phyloP scores from a whole-genome alignment of 2,329 filamentous ascomycete genomes.

The Paraphaeosphaeria minitans region DNA sequence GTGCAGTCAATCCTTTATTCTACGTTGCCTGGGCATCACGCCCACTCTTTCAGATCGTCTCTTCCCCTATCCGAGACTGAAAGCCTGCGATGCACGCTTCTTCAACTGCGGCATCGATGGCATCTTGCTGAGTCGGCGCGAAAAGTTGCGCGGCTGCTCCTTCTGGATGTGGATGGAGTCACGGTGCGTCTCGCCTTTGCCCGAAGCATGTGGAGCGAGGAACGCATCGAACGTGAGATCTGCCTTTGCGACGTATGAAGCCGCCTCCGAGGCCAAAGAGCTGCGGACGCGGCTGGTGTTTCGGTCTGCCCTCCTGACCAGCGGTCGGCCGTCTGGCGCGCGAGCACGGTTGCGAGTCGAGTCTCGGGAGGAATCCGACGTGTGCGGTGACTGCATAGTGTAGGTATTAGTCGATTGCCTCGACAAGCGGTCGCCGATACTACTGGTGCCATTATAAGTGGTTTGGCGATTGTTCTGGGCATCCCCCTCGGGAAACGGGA shows the following conservation, averaged over 20 bases:
- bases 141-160: neutral
- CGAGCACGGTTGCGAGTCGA: constrained; percentile 18
- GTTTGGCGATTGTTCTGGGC: neutral
- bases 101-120: constrained; percentile 2
- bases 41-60: no score
- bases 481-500: neutral
- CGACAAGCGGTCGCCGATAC: constrained; percentile 19
- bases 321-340: constrained; percentile 8
- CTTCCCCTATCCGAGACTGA: neutral
- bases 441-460: constrained; percentile 11
- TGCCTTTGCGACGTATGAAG: constrained; percentile 15
- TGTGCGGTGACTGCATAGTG: neutral
- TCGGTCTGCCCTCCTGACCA: constrained; percentile 14
- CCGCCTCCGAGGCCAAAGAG: constrained; percentile 14
- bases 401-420: neutral
- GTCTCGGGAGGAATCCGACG: neutral
- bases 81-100: constrained; percentile 7
- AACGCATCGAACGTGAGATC: constrained; percentile 34
- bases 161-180: constrained; percentile 19
- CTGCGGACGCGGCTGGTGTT: constrained; percentile 17
- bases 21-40: no score
- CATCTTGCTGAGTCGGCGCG: constrained; percentile 1
- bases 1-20: neutral
- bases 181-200: constrained; percentile 31
- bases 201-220: constrained; percentile 30